Base-by-base conservation (phyloP, 345 rosid genomes). In the Rhodomyrtus tomentosa region DNA sequence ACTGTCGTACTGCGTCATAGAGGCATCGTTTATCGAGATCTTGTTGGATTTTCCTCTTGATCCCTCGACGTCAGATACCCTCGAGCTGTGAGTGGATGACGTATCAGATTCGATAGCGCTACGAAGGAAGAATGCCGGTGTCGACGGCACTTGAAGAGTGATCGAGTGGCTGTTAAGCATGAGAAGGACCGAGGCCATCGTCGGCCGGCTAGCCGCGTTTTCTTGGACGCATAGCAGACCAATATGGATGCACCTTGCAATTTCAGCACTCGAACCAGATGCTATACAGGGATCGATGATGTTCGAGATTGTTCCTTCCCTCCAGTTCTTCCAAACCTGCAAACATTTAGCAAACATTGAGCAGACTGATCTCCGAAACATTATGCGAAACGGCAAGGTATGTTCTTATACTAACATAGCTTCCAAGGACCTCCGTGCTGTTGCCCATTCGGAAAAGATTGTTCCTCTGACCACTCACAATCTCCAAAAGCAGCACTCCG, bases 311-410 rank as follows among this genome's bases (percentile, higher is more conserved):
- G 83, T 59, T 14, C 90, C 92, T 87, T 92, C 91, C 50, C 83
- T 90, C 96, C 94, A 94, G 55, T 86, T 86, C 81, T 79, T 90
- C 96, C 96, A 95, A 29, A 92, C 91, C 94, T 93, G 81, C 55
- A 86, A 72, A 68, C 73, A 68, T 50, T 2, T 29, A 25, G 20
- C 45, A 72, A 73, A 40, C 6, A 11, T 80, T 49, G 52, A 68
- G 6, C 38, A 68, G 29, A 22, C 27, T n/a, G 22, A 68, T 68
- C 24, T 68, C 20, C 5, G 22, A 21, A 32, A 68, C 8, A 32
- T 32, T 68, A 20, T 80, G 82, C 12, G 7, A 16, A 49, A 24
- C 15, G 1, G 11, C 25, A 27, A 13, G 29, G 24, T 18, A 40
- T 13, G 12, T 36, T 82, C 5, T 68, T 86, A 82, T 89, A 45